Evolutionary conservation across 768 basidiomycete genomes (phyloP).

Genomic region (Tricholomella constricta): DNA sequence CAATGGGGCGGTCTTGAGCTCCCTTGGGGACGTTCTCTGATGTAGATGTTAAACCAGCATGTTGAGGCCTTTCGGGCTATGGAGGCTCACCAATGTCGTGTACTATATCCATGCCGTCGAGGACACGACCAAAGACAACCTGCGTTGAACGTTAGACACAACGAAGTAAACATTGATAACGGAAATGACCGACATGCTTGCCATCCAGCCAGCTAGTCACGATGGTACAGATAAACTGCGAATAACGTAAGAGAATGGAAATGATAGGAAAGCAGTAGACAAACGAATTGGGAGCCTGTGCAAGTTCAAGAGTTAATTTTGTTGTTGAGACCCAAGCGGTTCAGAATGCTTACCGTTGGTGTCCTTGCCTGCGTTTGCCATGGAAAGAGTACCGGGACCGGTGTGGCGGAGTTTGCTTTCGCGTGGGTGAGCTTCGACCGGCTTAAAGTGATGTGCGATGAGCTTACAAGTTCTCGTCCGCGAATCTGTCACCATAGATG

Average conservation of each 20-base stretch:
- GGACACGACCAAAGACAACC: conserved; percentile 92
- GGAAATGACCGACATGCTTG: conserved; percentile 62
- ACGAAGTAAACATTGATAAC: neutral
- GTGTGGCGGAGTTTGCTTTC: conserved; percentile 93
- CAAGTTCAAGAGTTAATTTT: conserved; percentile 8
- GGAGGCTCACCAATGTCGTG: conserved; percentile 61
- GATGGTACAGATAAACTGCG: conserved; percentile 89
- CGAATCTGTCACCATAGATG: conserved; percentile 88
- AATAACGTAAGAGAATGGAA: neutral
- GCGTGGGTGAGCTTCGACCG: conserved; percentile 2
- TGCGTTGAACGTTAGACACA: conserved; percentile 25
- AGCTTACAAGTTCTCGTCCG: conserved; percentile 93
- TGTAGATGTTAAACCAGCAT: neutral
- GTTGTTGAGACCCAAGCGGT: neutral
- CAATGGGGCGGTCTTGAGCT: conserved; percentile 66
- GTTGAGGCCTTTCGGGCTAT: neutral
- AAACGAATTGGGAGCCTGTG: conserved; percentile 84
- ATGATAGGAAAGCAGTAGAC: conserved; percentile 24
- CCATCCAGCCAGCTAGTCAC: conserved; percentile 89
- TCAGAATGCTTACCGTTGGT: conserved; percentile 70
- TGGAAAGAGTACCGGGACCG: conserved; percentile 82
- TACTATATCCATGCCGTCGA: conserved; percentile 93
- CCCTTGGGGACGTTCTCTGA: conserved; percentile 78
- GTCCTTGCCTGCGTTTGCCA: conserved; percentile 93
- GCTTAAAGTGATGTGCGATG: neutral